Evolutionary conservation across 106 monocot genomes (phyloP), one percentile per base, ranked within the genome.

Genomic region (Dendrobium catenatum): DNA sequence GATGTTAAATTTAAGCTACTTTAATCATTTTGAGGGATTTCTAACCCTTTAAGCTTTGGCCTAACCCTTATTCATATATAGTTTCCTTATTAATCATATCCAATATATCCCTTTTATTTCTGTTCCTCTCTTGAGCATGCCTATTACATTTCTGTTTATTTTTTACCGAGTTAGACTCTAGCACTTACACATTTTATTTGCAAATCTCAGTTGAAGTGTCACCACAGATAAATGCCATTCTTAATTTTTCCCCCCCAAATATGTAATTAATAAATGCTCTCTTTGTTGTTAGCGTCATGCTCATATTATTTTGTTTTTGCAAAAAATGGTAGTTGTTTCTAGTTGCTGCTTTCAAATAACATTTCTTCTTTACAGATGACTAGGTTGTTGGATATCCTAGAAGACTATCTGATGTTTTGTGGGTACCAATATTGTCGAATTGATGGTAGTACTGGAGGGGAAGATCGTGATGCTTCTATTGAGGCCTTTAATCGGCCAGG

Each of bases 401-500:
- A 96, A 86, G 94, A 94, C 67, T 96, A 96, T 82, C 79, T 90
- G 42, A 92, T 92, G 83, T 94, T 89, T 79, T 83, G 92, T 78
- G 94, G 92, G 47, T 94, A 94, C 80, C 59, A 59, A 42, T 96
- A 96, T 44, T 94, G 94, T 43, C 91, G 96, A 37, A 94, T 96
- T 86, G 96, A 96, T 84, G 96, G 96, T 9, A 94, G 87, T 79
- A 96, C 96, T 79, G 90, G 87, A 84, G 94, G 94, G 19, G 96
- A 96, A 81, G 96, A 96, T 76, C 90, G 96, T 64, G 96, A 94
- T 89, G 88, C 96, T 77, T 92, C 92, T 3, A 94, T 96, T 80
- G 94, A 94, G 10, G 26, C 86, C 43, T 96, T 94, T 51, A 96
- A 96, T 89, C 84, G 80, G 27, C 96, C 96, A 55, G 94, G 90